Base-by-base conservation (phyloP, 805 yeast species). In the Kuraishia piskuri region DNA sequence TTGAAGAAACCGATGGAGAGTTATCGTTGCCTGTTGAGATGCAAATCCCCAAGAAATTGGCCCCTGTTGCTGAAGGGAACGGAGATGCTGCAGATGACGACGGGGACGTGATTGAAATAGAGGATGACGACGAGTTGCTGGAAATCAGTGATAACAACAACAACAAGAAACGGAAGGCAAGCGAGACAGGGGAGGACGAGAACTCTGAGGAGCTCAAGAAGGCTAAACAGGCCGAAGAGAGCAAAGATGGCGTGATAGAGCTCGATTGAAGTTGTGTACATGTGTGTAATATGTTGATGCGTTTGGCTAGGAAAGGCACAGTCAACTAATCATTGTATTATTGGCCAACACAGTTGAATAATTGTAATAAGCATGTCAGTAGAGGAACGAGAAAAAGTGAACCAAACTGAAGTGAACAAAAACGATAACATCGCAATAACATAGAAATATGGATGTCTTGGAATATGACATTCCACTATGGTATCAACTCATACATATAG, bases 1-100 rank as follows among this genome's bases (percentile, higher is more conserved):
- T 85, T 8, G 63, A 62, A 6, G 62, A 54, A 6, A 61, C 51
- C 26, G 61, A 54, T 5, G 76, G 76, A 8, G 65, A 65, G 31
- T 40, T 73, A n/a, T 61, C 59, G 3, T 66, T 72, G 9, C 69
- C 70, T 25, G 10, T n/a, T 22, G 31, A 45, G 10, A 21, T 45
- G 3, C n/a, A 46, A 10, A 52, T 49, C 17, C 52, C 52, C 17
- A 46, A 31, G 45, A 53, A n/a, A 10, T 22, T n/a, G n/a, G n/a
- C 7, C 7, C 25, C 44, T 12, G 40, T 25, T 31, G 50, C 50
- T 12, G 44, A 52, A 19, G 46, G 45, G 20, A 46, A 22, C 9
- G 52, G 40, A 9, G 45, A 50, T 9, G 36, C 5, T 2, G 46
- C 31, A 12, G 54, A 52, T 6, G 56, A 49, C 6, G 55, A 54